Percentiles rank a stretch among this genome's conserved stretches.
Evolutionary conservation across 2,329 filamentous ascomycete species (phyloP).

Genomic region (Fusarium sp.): DNA sequence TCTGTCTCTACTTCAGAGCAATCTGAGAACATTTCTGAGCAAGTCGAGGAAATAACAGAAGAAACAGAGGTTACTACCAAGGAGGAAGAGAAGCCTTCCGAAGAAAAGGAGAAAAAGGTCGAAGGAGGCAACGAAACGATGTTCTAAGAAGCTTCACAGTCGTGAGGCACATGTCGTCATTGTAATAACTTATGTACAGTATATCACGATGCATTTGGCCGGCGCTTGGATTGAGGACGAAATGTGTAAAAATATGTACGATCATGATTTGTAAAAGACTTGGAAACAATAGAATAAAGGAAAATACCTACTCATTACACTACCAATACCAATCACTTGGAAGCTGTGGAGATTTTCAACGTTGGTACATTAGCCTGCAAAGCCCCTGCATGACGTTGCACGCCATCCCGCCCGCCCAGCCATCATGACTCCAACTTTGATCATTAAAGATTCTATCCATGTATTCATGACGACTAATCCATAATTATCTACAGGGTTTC

Average conservation of each 20-base stretch:
- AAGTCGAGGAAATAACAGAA: neutral
- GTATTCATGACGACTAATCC: neutral
- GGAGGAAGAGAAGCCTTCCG: constrained; percentile 6
- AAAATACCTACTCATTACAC: neutral
- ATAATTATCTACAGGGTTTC: neutral
- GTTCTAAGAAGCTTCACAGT: constrained; percentile 19
- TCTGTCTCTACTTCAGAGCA: neutral
- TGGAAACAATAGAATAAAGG: neutral
- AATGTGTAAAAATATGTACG: constrained; percentile 18
- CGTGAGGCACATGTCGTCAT: constrained; percentile 1
- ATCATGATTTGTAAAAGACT: constrained; percentile 28
- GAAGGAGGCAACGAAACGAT: constrained; percentile 22
- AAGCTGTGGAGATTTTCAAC: constrained; percentile 7
- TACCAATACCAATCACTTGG: neutral
- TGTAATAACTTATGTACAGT: constrained; percentile 41
- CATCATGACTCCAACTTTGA: constrained; percentile 29
- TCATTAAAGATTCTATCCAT: neutral
- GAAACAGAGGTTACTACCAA: neutral
- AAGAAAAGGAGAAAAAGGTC: constrained; percentile 22
- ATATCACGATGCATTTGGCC: constrained; percentile 35
- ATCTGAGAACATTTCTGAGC: neutral
- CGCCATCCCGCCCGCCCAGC: constrained; percentile 7
- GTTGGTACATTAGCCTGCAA: constrained; percentile 28
- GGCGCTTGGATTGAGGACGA: constrained; percentile 25
- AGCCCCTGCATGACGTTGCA: constrained; percentile 31